Percentiles rank a stretch among this genome's conserved stretches.
Conservation (phyloP, 306 rosid species). For the Quercus agrifolia region DNA sequence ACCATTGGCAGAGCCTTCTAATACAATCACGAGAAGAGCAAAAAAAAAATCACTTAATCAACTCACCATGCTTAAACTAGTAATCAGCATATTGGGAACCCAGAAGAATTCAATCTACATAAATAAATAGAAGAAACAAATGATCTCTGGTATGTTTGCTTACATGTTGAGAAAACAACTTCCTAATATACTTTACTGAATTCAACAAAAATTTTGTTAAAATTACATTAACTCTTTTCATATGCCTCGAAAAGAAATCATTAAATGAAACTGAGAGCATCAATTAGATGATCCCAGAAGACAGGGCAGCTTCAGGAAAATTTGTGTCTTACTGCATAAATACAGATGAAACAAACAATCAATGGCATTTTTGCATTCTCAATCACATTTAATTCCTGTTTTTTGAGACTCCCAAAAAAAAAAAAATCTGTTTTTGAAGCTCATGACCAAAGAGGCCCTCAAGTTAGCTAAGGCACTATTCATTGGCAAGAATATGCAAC, state of each 20-base stretch:
- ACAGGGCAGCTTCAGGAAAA: not conserved
- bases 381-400: not conserved
- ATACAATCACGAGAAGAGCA: conserved; percentile 10
- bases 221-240: not conserved
- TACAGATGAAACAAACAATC: no score
- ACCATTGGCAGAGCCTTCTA: conserved; percentile 46
- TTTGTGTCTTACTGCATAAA: not conserved
- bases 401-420: not conserved
- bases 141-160: not conserved
- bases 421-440: not conserved
- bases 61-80: not conserved
- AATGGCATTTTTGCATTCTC: not conserved
- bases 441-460: not conserved
- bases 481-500: not conserved
- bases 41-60: conserved; percentile 9
- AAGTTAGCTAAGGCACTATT: not conserved
- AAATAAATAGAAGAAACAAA: not conserved
- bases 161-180: not conserved
- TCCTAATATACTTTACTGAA: not conserved
- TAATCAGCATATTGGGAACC: not conserved
- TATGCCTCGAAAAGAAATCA: not conserved
- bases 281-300: not conserved
- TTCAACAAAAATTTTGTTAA: not conserved
- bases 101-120: not conserved
- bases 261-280: not conserved